phyloP scores from a whole-genome alignment of 768 basidiomycete species.

The Boletus vinaceobasis region DNA sequence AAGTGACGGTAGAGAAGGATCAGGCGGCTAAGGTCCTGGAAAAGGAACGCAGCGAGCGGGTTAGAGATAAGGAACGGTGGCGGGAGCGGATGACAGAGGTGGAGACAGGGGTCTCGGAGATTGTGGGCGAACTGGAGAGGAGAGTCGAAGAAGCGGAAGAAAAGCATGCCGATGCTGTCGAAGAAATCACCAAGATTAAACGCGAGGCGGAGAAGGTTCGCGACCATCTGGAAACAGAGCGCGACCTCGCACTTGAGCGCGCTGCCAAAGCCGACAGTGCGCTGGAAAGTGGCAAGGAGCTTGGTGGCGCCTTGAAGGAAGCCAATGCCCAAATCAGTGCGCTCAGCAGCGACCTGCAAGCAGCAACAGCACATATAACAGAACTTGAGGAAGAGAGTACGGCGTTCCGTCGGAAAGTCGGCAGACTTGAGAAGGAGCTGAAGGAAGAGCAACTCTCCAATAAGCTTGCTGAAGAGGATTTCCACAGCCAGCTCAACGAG shows the following conservation, averaged over 20 bases:
- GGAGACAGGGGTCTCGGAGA: constrained; percentile 63
- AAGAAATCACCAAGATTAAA: constrained; percentile 40
- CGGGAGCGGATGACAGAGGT: constrained; percentile 69
- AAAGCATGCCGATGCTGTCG: constrained; percentile 36
- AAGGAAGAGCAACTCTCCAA: constrained; percentile 48
- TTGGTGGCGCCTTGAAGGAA: constrained; percentile 63
- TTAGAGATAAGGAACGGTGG: constrained; percentile 67
- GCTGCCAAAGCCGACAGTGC: constrained; percentile 62
- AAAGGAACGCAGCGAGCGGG: constrained; percentile 54
- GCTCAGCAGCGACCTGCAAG: constrained; percentile 54
- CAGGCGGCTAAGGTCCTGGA: constrained; percentile 46
- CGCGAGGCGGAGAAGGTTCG: constrained; percentile 46
- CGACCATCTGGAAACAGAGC: constrained; percentile 46
- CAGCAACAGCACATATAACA: constrained; percentile 50
- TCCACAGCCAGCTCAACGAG: constrained; percentile 33
- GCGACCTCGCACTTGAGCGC: constrained; percentile 54
- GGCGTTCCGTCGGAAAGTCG: constrained; percentile 48
- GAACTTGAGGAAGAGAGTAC: constrained; percentile 62
- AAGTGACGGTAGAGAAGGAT: constrained; percentile 45
- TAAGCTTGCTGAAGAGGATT: constrained; percentile 38
- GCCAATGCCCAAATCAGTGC: constrained; percentile 59
- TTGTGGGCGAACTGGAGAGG: constrained; percentile 62
- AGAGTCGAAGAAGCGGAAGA: constrained; percentile 53
- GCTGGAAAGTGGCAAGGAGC: constrained; percentile 61
- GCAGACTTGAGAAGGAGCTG: constrained; percentile 55